These are phyloP conservation scores for Dictyostelium brefeldianum DNA, from an alignment of 78 protist genomes.

Conservation along the genomic window DNA sequence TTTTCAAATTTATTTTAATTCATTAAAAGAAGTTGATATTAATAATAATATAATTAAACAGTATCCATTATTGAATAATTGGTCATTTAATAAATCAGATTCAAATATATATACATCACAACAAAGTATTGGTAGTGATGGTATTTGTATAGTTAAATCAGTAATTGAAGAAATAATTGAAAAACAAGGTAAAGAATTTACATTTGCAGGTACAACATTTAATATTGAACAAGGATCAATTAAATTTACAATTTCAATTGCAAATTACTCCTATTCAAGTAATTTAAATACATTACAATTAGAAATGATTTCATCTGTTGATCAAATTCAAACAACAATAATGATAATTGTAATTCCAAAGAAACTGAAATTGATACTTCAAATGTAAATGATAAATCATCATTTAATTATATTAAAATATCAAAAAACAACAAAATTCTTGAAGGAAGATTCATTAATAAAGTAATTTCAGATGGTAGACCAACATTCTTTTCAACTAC, in stretches of 20 bases:
- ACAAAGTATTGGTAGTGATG: no score
- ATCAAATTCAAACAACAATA: neutral
- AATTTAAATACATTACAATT: neutral
- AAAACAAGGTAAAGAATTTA: neutral
- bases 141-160: neutral
- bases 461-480: neutral
- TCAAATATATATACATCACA: neutral
- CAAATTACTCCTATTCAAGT: neutral
- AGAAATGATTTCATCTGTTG: neutral
- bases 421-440: neutral
- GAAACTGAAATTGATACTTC: neutral
- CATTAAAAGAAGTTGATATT: neutral
- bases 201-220: neutral
- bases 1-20: neutral
- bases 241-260: constrained; percentile 4
- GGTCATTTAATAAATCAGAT: neutral
- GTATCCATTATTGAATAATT: neutral
- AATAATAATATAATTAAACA: neutral
- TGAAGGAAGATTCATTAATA: neutral
- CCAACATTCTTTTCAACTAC: neutral
- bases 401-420: neutral
- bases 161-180: constrained; percentile 1
- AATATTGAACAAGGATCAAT: neutral
- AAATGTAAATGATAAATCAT: neutral
- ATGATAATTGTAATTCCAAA: neutral